Percentiles rank a stretch among this genome's conserved stretches.
Conservation (phyloP, 331 rosid species). For the Dryas integrifolia region DNA sequence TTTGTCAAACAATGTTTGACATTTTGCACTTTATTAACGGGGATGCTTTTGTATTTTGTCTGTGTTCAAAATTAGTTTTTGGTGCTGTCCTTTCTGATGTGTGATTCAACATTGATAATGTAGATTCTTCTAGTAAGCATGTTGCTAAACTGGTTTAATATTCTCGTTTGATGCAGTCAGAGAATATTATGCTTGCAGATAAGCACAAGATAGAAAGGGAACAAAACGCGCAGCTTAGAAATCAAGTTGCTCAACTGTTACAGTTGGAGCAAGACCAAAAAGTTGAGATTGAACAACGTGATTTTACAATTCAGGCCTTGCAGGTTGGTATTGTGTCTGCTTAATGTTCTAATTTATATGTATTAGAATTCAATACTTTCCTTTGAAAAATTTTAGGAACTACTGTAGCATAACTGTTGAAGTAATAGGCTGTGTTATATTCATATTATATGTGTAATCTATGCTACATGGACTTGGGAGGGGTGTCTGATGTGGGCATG, state of each 20-base stretch:
- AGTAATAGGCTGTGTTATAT: neutral
- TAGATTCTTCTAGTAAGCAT: conserved; percentile 22
- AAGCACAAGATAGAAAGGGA: conserved; percentile 80
- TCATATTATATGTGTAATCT: neutral
- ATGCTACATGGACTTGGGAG: neutral
- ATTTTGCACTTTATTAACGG: neutral
- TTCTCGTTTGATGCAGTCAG: conserved; percentile 65
- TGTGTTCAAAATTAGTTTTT: neutral
- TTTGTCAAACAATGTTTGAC: neutral
- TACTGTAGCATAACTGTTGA: neutral
- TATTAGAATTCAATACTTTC: neutral
- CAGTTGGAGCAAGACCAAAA: conserved; percentile 84
- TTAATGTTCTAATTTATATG: neutral
- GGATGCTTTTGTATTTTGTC: neutral
- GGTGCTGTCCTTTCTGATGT: conserved; percentile 1
- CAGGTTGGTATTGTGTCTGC: conserved; percentile 54
- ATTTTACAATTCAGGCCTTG: conserved; percentile 67
- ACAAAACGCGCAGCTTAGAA: conserved; percentile 78
- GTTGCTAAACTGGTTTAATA: conserved; percentile 29
- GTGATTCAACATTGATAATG: conserved; percentile 13
- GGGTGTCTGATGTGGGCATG: neutral
- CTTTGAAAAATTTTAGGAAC: conserved; percentile 3
- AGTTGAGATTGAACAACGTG: conserved; percentile 69
- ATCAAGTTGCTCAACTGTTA: conserved; percentile 87
- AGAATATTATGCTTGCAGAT: conserved; percentile 71